Conservation (phyloP, 768 basidiomycete genomes). For the Hydnum rufescens region DNA sequence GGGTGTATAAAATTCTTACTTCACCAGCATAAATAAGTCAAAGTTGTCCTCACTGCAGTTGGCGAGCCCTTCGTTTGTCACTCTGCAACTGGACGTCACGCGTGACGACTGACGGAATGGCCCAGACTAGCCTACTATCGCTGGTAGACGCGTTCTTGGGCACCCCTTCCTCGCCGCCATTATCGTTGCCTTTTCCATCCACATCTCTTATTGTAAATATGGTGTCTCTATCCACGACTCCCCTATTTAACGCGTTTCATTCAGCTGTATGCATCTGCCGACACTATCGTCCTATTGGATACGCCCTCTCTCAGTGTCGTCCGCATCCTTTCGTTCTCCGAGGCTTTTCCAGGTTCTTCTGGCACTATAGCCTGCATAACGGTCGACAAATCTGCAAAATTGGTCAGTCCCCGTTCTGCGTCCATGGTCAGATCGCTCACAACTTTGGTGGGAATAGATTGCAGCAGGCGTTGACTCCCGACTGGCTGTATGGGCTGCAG, state of each 20-base stretch:
- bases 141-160: conserved; percentile 28
- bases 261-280: conserved; percentile 51
- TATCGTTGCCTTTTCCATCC: conserved; percentile 36
- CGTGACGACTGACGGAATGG: no score
- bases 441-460: conserved; percentile 26
- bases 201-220: conserved; percentile 34
- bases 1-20: no score
- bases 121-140: no score
- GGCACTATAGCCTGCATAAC: conserved; percentile 37
- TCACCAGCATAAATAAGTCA: no score
- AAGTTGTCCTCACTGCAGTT: no score
- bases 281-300: conserved; percentile 45
- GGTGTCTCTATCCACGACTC: conserved; percentile 8
- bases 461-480: conserved; percentile 47
- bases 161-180: conserved; percentile 31
- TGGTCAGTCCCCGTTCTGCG: conserved; percentile 31
- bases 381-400: conserved; percentile 61
- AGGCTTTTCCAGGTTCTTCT: conserved; percentile 49
- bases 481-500: conserved; percentile 64
- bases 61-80: no score
- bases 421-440: background rate
- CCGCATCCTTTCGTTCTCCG: conserved; percentile 58
- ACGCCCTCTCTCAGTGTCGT: conserved; percentile 43
- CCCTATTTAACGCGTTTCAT: conserved; percentile 4
- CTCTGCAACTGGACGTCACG: no score